phyloP scores from a whole-genome alignment of 1,139 yeast species.

The Magnusiomyces suaveolens region DNA sequence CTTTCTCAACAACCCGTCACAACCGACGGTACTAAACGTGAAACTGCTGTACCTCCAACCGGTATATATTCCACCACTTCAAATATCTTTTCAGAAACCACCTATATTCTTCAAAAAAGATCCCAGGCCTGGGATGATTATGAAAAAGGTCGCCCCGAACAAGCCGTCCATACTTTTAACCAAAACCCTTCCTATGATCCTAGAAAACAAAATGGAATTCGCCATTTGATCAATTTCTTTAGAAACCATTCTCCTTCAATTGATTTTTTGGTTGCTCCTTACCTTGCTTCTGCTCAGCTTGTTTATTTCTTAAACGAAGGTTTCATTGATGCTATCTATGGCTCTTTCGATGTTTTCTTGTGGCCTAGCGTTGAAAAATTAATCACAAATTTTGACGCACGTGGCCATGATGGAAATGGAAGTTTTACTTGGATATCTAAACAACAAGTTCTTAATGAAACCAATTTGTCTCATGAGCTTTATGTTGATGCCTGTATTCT shows the following conservation, averaged over 20 bases:
- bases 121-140: conserved; percentile 33
- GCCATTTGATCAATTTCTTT: conserved; percentile 50
- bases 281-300: conserved; percentile 71
- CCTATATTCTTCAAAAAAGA: conserved; percentile 18
- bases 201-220: conserved; percentile 29
- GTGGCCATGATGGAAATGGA: conserved; percentile 36
- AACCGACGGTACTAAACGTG: conserved; percentile 1
- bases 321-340: conserved; percentile 67
- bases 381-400: conserved; percentile 62
- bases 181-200: conserved; percentile 21
- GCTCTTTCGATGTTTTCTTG: conserved; percentile 72
- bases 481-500: conserved; percentile 59
- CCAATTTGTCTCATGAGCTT: conserved; percentile 51
- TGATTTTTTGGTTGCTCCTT: conserved; percentile 74
- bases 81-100: conserved; percentile 22
- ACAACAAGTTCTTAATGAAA: conserved; percentile 48
- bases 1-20: conserved; percentile 8
- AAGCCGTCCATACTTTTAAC: conserved; percentile 29
- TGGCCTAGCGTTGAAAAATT: conserved; percentile 56
- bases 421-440: conserved; percentile 56
- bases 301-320: conserved; percentile 47
- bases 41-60: background rate
- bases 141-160: conserved; percentile 29
- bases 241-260: conserved; percentile 39
- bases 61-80: conserved; percentile 24